phyloP scores from a whole-genome alignment of 2,329 filamentous ascomycete genomes.

The Seiridium cupressi region DNA sequence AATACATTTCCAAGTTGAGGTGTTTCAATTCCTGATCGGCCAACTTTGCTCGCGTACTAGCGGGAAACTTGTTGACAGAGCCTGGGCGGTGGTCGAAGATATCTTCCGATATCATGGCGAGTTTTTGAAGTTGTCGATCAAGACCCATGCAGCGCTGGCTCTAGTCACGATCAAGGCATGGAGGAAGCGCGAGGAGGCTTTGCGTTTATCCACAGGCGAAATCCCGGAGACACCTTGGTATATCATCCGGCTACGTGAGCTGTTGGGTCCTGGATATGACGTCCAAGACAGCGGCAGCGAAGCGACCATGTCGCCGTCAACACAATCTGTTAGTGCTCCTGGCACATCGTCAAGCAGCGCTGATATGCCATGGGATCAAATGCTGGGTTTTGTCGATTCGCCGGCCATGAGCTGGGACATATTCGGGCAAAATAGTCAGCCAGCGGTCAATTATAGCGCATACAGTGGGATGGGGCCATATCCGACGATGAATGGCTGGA shows the following conservation, averaged over 20 bases:
- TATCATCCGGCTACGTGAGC: constrained; percentile 41
- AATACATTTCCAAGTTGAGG: constrained; percentile 52
- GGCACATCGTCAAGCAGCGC: constrained; percentile 7
- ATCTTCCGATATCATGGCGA: constrained; percentile 50
- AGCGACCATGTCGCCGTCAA: constrained; percentile 11
- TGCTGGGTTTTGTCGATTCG: constrained; percentile 27
- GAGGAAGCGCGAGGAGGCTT: constrained; percentile 44
- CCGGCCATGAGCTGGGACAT: constrained; percentile 28
- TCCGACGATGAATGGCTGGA: constrained; percentile 10
- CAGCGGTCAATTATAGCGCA: not conserved
- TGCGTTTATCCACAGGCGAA: constrained; percentile 33
- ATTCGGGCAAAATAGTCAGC: constrained; percentile 17
- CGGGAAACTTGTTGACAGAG: constrained; percentile 51
- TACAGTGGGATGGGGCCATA: constrained; percentile 4
- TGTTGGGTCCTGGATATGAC: constrained; percentile 37
- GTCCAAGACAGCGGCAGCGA: constrained; percentile 25
- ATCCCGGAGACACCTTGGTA: constrained; percentile 41
- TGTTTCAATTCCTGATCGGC: constrained; percentile 54
- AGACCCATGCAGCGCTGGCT: constrained; percentile 42
- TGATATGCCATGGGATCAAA: constrained; percentile 29
- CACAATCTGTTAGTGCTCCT: not conserved
- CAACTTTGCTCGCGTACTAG: constrained; percentile 49
- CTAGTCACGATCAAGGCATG: constrained; percentile 51
- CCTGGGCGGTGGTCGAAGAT: constrained; percentile 46
- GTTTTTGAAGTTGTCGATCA: constrained; percentile 47